These are phyloP conservation scores for Fusarium sp. DNA, from an alignment of 2,329 filamentous ascomycete species.

Conservation along the genomic window DNA sequence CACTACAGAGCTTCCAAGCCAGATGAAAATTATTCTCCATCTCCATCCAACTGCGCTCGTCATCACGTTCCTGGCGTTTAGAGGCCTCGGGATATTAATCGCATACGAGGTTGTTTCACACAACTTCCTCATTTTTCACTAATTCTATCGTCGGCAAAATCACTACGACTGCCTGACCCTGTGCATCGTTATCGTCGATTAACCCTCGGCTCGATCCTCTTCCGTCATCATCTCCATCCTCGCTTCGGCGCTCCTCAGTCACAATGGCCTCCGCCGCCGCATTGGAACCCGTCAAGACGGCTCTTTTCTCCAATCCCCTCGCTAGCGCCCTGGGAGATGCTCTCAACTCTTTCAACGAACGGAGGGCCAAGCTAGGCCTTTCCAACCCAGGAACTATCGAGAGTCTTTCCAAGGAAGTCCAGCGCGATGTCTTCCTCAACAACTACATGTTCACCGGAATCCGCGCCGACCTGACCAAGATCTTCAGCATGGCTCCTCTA, in stretches of 20 bases:
- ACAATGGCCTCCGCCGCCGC: slow-evolving; percentile 63
- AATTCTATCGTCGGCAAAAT: slow-evolving; percentile 6
- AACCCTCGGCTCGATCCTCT: slow-evolving; percentile 36
- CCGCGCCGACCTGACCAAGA: slow-evolving; percentile 95
- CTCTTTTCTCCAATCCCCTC: slow-evolving; percentile 80
- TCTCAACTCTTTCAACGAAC: slow-evolving; percentile 83
- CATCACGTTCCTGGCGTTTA: slow-evolving; percentile 50
- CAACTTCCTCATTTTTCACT: slow-evolving; percentile 34
- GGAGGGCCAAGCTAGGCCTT: slow-evolving; percentile 87
- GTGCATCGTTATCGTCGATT: slow-evolving; percentile 34
- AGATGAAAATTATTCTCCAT: slow-evolving; percentile 54
- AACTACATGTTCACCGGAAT: slow-evolving; percentile 98
- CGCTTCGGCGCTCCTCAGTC: slow-evolving; percentile 46
- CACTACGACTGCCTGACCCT: slow-evolving; percentile 21
- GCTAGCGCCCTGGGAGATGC: slow-evolving; percentile 77
- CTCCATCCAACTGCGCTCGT: slow-evolving; percentile 47
- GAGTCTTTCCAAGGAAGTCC: slow-evolving; percentile 88
- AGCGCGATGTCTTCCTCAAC: slow-evolving; percentile 94
- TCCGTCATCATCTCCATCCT: slow-evolving; percentile 41
- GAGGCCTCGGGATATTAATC: slow-evolving; percentile 42
- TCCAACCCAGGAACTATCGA: slow-evolving; percentile 94
- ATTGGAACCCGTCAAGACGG: slow-evolving; percentile 66
- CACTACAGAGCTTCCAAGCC: slow-evolving; percentile 45
- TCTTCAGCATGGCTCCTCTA: slow-evolving; percentile 90
- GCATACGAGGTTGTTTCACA: slow-evolving; percentile 37